A percentile compares a stretch with the other conserved stretches of the same genome.
Conservation (phyloP, 2,329 filamentous ascomycete genomes). For the Didymella lethalis region DNA sequence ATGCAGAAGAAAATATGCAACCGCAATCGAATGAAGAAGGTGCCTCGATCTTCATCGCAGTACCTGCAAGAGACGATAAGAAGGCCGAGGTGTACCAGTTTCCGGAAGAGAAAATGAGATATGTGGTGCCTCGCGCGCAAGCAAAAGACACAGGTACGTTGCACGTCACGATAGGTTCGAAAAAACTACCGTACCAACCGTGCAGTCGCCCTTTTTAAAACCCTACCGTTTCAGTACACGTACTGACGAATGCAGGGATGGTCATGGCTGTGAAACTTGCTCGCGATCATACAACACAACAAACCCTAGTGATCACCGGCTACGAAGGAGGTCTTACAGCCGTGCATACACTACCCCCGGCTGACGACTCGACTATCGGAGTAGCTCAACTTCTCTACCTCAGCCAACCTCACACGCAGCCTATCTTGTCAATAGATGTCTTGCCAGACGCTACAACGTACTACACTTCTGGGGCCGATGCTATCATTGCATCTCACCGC, state of each 20-base stretch:
- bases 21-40: neutral
- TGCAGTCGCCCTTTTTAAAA: neutral
- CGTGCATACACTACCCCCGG: conserved; percentile 64
- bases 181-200: neutral
- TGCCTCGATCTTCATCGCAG: conserved; percentile 70
- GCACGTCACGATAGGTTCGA: too few relatives aligned
- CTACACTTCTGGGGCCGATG: conserved; percentile 83
- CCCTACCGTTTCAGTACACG: conserved; percentile 36
- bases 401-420: conserved; percentile 76
- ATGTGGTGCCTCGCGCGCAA: conserved; percentile 60
- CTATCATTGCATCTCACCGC: conserved; percentile 77
- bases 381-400: conserved; percentile 65
- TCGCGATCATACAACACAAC: conserved; percentile 28
- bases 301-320: conserved; percentile 73
- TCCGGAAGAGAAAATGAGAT: conserved; percentile 74
- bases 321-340: conserved; percentile 86
- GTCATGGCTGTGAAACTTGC: conserved; percentile 75
- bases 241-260: conserved; percentile 71
- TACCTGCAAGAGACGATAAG: conserved; percentile 66
- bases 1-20: conserved; percentile 15
- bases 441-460: conserved; percentile 62
- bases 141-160: conserved; percentile 54
- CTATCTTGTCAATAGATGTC: conserved; percentile 71
- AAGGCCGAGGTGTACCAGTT: conserved; percentile 83
- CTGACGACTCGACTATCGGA: conserved; percentile 35